Conservation (phyloP, 169 alveolate genomes). For the Cystoisospora suis region DNA sequence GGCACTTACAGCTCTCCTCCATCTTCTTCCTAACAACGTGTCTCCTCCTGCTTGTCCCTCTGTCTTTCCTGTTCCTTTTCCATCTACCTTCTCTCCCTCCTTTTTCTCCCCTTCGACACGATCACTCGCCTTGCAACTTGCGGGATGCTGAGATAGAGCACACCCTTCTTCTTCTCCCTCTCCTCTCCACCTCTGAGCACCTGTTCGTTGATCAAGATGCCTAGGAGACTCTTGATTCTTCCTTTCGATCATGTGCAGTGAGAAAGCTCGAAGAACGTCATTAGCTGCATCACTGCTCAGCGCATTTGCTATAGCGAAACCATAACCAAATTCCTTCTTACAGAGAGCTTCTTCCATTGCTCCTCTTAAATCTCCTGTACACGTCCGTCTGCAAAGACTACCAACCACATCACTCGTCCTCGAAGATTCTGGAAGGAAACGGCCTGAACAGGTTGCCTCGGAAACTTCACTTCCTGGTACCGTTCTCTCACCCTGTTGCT, state of each 20-base stretch:
- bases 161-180: neutral
- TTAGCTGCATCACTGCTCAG: slow-evolving; percentile 18
- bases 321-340: neutral
- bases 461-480: too few species aligned
- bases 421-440: too few species aligned
- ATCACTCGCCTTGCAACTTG: neutral
- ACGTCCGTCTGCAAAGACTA: neutral
- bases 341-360: neutral
- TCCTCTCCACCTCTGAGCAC: neutral
- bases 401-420: too few species aligned
- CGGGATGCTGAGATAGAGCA: neutral
- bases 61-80: neutral
- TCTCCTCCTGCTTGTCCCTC: neutral
- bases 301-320: slow-evolving; percentile 28
- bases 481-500: too few species aligned
- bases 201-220: neutral
- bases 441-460: too few species aligned
- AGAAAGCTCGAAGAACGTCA: slow-evolving; percentile 4
- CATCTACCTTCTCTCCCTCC: neutral
- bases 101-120: neutral
- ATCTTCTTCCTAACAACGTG: neutral
- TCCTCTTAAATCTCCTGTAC: slow-evolving; percentile 28
- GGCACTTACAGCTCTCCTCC: neutral
- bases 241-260: neutral
- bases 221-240: too few species aligned